Base-by-base conservation (phyloP, 2,329 filamentous ascomycete genomes). In the Penicillium psychrosexuale region DNA sequence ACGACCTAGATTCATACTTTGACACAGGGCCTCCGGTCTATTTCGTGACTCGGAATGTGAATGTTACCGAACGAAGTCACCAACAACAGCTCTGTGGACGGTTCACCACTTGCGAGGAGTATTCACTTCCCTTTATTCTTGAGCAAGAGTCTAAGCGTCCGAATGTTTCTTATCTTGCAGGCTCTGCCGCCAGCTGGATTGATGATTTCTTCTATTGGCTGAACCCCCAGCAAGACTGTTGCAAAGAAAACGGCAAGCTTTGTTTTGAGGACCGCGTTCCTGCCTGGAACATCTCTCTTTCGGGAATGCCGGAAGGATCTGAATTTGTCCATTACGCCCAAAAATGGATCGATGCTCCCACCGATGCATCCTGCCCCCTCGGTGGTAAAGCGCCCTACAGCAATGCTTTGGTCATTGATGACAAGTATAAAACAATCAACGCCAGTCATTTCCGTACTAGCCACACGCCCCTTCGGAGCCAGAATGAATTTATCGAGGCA, bases 141-240 rank as follows among this genome's bases (percentile, higher is more conserved):
- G 95, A 99, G 70, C 90, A 94, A 63, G 95, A 99, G 75, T 86
- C 94, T 11, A 97, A 97, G 76, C 85, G 94, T 36, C 83, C 91
- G 0, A 84, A 95, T 7, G 80, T 93, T 1, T 97, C 91, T 1
- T 97, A 91, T 72, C 90, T 99, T 62, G 83, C 91, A 7, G 87
- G 92, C 9, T 89, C 91, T 0, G 87, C 93, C 0, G 94, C 95
- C 3, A 97, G 89, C 72, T 99, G 94, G 94, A 83, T 99, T 17
- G 94, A 99, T 62, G 94, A 99, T 69, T 97, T 91, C 75, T 91
- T 97, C 75, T 82, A 90, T 56, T 99, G 94, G 93, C 78, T 97
- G n/a, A 96, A 97, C 64, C 94, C 94, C 0, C 83, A 85, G 48
- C 83, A 90, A 40, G 88, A 91, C 42, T 86, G 84, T 76, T 97